Percentiles rank a stretch among this genome's conserved stretches.
Evolutionary conservation across 257 asterid genomes (phyloP).

Genomic region (Echites panduratus): DNA sequence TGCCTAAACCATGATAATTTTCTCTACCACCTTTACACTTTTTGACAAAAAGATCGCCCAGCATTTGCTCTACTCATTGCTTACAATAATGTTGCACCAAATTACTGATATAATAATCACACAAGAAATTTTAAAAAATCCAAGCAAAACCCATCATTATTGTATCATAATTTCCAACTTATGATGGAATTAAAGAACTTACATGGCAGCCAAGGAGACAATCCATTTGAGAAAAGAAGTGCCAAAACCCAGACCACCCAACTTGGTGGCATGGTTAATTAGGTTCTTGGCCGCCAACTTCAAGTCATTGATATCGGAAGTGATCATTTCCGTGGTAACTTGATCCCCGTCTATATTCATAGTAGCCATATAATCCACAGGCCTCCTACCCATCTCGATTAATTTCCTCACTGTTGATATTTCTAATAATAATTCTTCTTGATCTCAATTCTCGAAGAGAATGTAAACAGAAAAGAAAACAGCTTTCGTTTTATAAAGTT

Average conservation of each 20-base stretch:
- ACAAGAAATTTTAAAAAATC: background rate
- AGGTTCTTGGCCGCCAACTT: conserved; percentile 63
- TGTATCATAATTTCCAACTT: background rate
- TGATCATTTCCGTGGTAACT: conserved; percentile 35
- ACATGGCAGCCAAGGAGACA: conserved; percentile 88
- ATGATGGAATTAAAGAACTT: conserved; percentile 13
- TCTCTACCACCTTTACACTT: background rate
- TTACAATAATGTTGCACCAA: background rate
- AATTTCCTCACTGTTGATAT: background rate
- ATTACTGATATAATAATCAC: background rate
- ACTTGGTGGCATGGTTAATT: conserved; percentile 43
- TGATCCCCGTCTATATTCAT: conserved; percentile 48
- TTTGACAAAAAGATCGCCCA: background rate
- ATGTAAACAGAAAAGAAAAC: no score
- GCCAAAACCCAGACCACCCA: conserved; percentile 60
- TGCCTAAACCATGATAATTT: background rate
- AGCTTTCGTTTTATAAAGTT: no score
- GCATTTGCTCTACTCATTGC: background rate
- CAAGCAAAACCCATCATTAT: background rate
- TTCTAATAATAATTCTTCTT: background rate
- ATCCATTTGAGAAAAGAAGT: conserved; percentile 79
- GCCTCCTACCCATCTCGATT: conserved; percentile 57
- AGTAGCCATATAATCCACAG: conserved; percentile 45
- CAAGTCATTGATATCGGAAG: conserved; percentile 62
- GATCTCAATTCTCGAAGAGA: no score